Evolutionary conservation across 208 protist genomes (phyloP).

Genomic region (Wallacemonas collosoma): DNA sequence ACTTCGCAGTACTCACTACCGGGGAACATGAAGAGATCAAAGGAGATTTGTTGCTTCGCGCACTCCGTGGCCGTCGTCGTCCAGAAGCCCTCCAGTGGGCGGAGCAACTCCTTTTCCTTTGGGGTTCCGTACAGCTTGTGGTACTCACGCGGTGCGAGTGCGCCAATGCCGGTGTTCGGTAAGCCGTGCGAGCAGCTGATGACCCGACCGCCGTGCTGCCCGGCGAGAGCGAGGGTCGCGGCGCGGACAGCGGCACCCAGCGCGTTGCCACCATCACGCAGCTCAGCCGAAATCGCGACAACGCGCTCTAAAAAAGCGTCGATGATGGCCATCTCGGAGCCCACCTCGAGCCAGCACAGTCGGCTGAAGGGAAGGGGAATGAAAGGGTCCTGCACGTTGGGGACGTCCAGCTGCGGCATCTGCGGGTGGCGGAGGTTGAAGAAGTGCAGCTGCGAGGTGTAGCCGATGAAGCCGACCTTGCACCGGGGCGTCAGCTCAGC

Average conservation of each 20-base stretch:
- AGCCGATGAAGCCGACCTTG: conserved; percentile 90
- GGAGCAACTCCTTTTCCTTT: conserved; percentile 87
- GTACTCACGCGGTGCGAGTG: conserved; percentile 76
- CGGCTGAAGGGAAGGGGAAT: conserved; percentile 90
- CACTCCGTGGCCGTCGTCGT: conserved; percentile 62
- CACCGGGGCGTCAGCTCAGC: conserved; percentile 64
- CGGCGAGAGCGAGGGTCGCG: conserved; percentile 76
- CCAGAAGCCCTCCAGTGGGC: conserved; percentile 85
- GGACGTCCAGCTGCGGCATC: conserved; percentile 79
- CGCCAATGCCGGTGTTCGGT: conserved; percentile 69
- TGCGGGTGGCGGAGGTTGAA: conserved; percentile 82
- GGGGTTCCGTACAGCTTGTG: conserved; percentile 85
- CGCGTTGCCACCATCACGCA: conserved; percentile 59
- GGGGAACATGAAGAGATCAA: conserved; percentile 90
- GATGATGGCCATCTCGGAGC: conserved; percentile 61
- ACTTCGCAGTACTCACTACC: conserved; percentile 79
- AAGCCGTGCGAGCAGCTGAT: conserved; percentile 60
- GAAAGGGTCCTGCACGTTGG: conserved; percentile 88
- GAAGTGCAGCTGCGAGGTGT: conserved; percentile 87
- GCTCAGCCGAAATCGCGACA: conserved; percentile 35
- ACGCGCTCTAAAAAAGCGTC: conserved; percentile 67
- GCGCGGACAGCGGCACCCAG: conserved; percentile 83
- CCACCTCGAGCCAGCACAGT: conserved; percentile 89
- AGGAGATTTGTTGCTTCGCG: conserved; percentile 83
- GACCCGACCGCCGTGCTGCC: conserved; percentile 75